These are phyloP conservation scores for Phytophthora chlamydospora DNA, from an alignment of 352 stramenopile genomes.

Conservation along the genomic window DNA sequence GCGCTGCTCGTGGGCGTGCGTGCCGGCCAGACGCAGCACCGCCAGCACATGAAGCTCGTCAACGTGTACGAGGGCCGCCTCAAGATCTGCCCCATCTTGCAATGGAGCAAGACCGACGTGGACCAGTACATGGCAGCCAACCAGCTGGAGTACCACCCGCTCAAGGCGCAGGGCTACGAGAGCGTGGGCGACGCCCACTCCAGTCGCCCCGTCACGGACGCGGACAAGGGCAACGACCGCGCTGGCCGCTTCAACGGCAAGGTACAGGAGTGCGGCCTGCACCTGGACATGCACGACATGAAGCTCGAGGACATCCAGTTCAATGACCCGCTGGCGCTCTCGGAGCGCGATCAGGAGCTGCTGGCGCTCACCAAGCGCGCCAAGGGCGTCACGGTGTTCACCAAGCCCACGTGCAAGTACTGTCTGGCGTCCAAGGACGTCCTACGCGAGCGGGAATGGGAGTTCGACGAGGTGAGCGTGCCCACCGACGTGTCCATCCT, in stretches of 20 bases:
- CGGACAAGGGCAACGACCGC: conserved; percentile 70
- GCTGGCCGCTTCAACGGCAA: conserved; percentile 82
- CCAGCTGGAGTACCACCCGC: conserved; percentile 81
- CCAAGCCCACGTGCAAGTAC: conserved; percentile 81
- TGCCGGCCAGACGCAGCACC: conserved; percentile 76
- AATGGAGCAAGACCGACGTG: conserved; percentile 79
- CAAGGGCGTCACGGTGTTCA: conserved; percentile 71
- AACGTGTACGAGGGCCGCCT: conserved; percentile 82
- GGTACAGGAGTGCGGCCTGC: conserved; percentile 83
- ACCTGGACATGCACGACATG: conserved; percentile 76
- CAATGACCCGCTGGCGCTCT: conserved; percentile 57
- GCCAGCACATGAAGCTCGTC: conserved; percentile 74
- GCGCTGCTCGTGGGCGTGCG: conserved; percentile 83
- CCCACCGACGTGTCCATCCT: conserved; percentile 57
- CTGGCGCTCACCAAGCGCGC: conserved; percentile 45
- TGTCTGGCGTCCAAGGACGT: conserved; percentile 69
- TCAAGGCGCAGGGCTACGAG: conserved; percentile 82
- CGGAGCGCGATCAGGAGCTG: conserved; percentile 49
- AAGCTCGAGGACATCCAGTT: conserved; percentile 57
- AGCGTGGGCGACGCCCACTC: conserved; percentile 88
- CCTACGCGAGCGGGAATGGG: conserved; percentile 59
- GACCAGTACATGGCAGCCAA: conserved; percentile 77
- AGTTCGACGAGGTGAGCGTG: conserved; percentile 74
- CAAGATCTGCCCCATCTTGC: conserved; percentile 88
- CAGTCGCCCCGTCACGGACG: conserved; percentile 75